phyloP scores from a whole-genome alignment of 257 asterid genomes.

The Fraxinus pennsylvanica region DNA sequence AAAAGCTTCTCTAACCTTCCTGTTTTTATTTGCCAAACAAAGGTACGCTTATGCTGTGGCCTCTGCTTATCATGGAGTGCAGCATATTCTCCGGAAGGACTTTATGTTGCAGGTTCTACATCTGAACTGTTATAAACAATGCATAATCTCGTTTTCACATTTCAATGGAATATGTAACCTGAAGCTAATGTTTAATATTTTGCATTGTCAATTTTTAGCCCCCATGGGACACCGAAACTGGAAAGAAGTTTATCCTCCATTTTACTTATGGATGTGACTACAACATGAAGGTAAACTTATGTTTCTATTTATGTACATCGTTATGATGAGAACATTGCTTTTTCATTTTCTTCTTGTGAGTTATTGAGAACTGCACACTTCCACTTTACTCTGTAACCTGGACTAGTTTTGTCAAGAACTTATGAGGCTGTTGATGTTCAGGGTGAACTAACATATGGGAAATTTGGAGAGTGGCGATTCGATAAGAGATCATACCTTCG shows the following conservation, averaged over 20 bases:
- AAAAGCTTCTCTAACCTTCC: slow-evolving; percentile 14
- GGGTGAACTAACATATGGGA: slow-evolving; percentile 61
- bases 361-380: not conserved
- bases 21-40: slow-evolving; percentile 13
- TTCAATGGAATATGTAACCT: not conserved
- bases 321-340: not conserved
- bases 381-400: not conserved
- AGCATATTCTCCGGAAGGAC: slow-evolving; percentile 54
- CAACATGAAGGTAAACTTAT: slow-evolving; percentile 49
- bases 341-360: not conserved
- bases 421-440: slow-evolving; percentile 22
- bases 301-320: not conserved
- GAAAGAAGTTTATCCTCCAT: slow-evolving; percentile 55
- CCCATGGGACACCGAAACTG: slow-evolving; percentile 60
- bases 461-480: slow-evolving; percentile 65
- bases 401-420: not conserved
- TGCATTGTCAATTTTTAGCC: slow-evolving; percentile 48
- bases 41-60: slow-evolving; percentile 82
- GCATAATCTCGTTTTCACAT: not conserved
- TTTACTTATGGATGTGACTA: slow-evolving; percentile 66
- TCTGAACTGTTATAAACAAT: slow-evolving; percentile 1
- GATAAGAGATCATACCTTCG: slow-evolving; percentile 50
- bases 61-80: slow-evolving; percentile 69
- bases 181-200: slow-evolving; percentile 9
- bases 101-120: slow-evolving; percentile 68